phyloP scores from a whole-genome alignment of 176 grass and related monocot genomes.

The Tillandsia fasciculata region DNA sequence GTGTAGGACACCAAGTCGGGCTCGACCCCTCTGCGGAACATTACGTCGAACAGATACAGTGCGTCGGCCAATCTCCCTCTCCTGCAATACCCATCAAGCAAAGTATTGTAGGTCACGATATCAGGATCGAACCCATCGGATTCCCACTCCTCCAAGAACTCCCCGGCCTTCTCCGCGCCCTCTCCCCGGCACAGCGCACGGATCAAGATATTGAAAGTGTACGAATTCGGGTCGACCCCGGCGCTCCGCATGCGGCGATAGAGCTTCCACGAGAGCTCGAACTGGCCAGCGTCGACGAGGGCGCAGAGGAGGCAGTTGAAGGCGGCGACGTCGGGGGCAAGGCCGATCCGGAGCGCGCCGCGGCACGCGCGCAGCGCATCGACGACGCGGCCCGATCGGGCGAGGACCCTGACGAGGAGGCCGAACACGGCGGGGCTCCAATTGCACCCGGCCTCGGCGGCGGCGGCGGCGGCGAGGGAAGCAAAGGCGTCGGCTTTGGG shows the following conservation, averaged over 20 bases:
- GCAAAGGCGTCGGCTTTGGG: constrained; percentile 40
- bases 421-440: constrained; percentile 39
- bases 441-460: constrained; percentile 10
- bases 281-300: constrained; percentile 26
- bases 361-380: constrained; percentile 45
- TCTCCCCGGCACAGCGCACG: constrained; percentile 51
- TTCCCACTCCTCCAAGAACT: constrained; percentile 75
- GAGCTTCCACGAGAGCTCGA: constrained; percentile 50
- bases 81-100: constrained; percentile 56
- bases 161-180: constrained; percentile 40
- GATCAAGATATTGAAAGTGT: constrained; percentile 85
- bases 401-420: constrained; percentile 59
- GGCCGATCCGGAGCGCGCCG: constrained; percentile 30
- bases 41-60: constrained; percentile 51
- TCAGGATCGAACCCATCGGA: constrained; percentile 86
- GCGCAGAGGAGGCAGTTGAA: constrained; percentile 61
- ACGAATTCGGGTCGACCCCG: constrained; percentile 35
- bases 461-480: constrained; percentile 28
- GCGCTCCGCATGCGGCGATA: constrained; percentile 38
- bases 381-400: constrained; percentile 26
- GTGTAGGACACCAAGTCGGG: constrained; percentile 75
- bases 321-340: constrained; percentile 35
- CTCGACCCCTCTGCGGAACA: constrained; percentile 51
- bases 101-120: constrained; percentile 81
- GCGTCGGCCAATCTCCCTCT: constrained; percentile 55